Conservation (phyloP, 2,329 filamentous ascomycete genomes). For the Graphilbum fragrans region DNA sequence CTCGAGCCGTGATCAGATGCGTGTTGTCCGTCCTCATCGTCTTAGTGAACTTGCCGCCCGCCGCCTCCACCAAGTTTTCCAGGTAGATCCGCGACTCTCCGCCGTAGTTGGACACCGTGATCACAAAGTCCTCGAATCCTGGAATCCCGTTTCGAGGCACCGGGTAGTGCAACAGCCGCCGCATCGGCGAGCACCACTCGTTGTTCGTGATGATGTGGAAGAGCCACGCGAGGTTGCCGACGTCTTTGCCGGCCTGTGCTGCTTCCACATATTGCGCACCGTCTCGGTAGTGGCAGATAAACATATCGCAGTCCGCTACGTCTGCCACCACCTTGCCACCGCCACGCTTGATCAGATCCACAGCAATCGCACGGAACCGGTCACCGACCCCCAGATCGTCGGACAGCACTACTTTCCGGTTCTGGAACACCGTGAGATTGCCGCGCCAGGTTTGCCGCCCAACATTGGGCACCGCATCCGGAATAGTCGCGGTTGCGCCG, state of each 20-base stretch:
- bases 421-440: constrained; percentile 62
- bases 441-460: constrained; percentile 23
- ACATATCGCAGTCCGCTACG: constrained; percentile 64
- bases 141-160: constrained; percentile 64
- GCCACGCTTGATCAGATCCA: constrained; percentile 56
- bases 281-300: constrained; percentile 78
- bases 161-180: constrained; percentile 81
- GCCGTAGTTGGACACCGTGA: constrained; percentile 93
- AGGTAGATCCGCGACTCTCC: constrained; percentile 89
- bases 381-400: constrained; percentile 58
- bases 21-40: constrained; percentile 94
- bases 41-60: constrained; percentile 84
- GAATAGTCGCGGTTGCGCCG: constrained; percentile 47
- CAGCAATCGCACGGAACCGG: constrained; percentile 55
- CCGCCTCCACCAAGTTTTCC: constrained; percentile 76
- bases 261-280: constrained; percentile 68
- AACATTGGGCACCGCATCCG: constrained; percentile 27
- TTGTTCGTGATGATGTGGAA: constrained; percentile 86
- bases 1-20: constrained; percentile 84
- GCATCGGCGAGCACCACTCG: constrained; percentile 74
- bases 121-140: constrained; percentile 63
- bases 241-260: constrained; percentile 64
- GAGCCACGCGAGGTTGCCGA: constrained; percentile 89
- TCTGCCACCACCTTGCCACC: constrained; percentile 57
- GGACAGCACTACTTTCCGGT: constrained; percentile 67